Percentiles rank a stretch among this genome's conserved stretches.
Evolutionary conservation across 164 flowering plant genomes (phyloP).

Genomic region (Magnolia officinalis): DNA sequence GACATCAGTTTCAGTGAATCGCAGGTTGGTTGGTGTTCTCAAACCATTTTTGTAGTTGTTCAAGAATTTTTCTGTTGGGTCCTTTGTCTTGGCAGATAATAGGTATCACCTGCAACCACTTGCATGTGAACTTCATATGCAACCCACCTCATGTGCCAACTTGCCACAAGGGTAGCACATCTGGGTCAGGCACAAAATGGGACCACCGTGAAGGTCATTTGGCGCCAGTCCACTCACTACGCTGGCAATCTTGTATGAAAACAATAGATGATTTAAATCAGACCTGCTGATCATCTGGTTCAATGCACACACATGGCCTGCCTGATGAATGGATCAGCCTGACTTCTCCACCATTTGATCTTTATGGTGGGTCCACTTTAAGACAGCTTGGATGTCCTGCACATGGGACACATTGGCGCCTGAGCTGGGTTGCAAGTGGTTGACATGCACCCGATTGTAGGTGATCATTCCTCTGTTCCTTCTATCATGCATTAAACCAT

Average conservation of each 20-base stretch:
- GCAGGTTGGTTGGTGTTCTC: conserved; percentile 56
- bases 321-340: not conserved
- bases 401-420: not conserved
- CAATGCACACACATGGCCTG: no score
- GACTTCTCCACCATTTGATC: not conserved
- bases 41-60: not conserved
- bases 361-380: not conserved
- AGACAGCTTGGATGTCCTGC: not conserved
- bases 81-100: not conserved
- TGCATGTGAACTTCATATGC: not conserved
- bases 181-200: not conserved
- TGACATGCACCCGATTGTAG: not conserved
- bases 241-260: not conserved
- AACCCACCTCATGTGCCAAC: not conserved
- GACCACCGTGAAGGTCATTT: not conserved
- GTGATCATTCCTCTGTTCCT: not conserved
- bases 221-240: not conserved
- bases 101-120: not conserved
- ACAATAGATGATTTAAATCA: not conserved
- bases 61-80: not conserved
- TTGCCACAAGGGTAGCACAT: not conserved
- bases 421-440: not conserved
- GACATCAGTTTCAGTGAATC: conserved; percentile 73
- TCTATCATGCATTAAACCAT: not conserved
- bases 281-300: not conserved